phyloP scores from a whole-genome alignment of 129 eudicot genomes.

The Deinandra increscens region DNA sequence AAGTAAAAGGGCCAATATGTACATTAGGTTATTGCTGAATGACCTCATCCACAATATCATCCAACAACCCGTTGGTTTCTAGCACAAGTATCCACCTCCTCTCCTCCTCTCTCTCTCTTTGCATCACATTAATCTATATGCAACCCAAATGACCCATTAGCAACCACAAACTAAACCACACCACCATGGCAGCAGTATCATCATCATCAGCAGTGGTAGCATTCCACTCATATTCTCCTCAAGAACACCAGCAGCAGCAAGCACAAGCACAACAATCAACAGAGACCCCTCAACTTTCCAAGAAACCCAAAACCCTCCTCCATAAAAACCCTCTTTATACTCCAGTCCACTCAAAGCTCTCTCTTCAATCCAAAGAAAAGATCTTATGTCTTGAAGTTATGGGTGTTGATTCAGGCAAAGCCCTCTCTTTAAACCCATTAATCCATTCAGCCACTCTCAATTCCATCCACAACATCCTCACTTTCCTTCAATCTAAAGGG shows the following conservation, averaged over 20 bases:
- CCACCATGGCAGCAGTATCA: conserved; percentile 27
- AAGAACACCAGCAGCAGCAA: conserved; percentile 27
- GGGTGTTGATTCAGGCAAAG: conserved; percentile 92
- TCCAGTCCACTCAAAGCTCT: conserved; percentile 55
- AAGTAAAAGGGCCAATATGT: conserved; percentile 11
- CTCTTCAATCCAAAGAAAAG: conserved; percentile 86
- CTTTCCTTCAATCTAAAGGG: conserved; percentile 64
- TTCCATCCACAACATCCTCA: conserved; percentile 56
- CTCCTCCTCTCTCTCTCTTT: conserved; percentile 9
- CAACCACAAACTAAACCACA: conserved; percentile 7
- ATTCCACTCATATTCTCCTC: conserved; percentile 34
- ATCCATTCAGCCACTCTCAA: conserved; percentile 59
- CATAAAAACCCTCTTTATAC: conserved; percentile 75
- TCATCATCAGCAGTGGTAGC: conserved; percentile 29
- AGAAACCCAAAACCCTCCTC: conserved; percentile 62
- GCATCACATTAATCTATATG: conserved; percentile 1
- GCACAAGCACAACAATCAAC: conserved; percentile 23
- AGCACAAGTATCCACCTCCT: conserved; percentile 18
- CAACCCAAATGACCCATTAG: background rate
- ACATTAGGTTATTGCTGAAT: background rate
- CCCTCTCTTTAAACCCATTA: conserved; percentile 49
- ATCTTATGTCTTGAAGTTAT: conserved; percentile 86
- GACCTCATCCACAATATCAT: conserved; percentile 42
- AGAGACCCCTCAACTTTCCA: conserved; percentile 40
- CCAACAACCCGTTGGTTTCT: conserved; percentile 34